Evolutionary conservation across 1,139 yeast genomes (phyloP), one percentile per base, ranked within the genome.

Genomic region (Hansenula sp.): DNA sequence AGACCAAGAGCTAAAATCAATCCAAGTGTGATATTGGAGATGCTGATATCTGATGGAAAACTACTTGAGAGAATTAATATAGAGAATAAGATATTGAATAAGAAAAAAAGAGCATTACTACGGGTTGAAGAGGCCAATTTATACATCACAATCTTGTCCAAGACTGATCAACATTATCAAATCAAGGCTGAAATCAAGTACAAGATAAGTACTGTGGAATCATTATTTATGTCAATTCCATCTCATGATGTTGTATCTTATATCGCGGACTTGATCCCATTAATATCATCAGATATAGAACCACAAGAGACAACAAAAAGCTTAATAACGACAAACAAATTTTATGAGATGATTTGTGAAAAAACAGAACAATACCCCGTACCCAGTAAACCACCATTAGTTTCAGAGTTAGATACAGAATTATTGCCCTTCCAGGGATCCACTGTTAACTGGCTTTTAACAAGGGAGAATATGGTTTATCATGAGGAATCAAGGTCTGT

Each of bases 391-490:
- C 21, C 46, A 41, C 42, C 51, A 36, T 19, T 46, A 51, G 36
- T 49, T 16, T 76, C 80, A 0, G 79, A 73, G 35, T 61, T 82
- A 16, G 72, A 68, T 25, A 71, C 83, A 0, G 64, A 66, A 6
- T 62, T 82, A 12, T 60, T 83, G 19, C 68, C 70, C 7, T 87
- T 82, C 50, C 96, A 87, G 57, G 66, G 72, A 6, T 77, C 75
- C 41, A 74, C 93, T 0, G 76, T 87, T 0, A 61, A 70, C 24
- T 87, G 95, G 95, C 66, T 84, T 51, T 60, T 87, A 7, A 51
- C 65, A 0, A 72, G 71, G 48, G 96, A 87, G 57, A 77, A 82
- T 29, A 74, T 72, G n/a, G 43, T 47, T 7, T 70, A 76, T 45
- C 65, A 70, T 43, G 53, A 54, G 12, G 50, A 57, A 0, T 57